These are phyloP conservation scores for Alternaria arbusti DNA, from an alignment of 2,329 filamentous ascomycete species.

Conservation along the genomic window DNA sequence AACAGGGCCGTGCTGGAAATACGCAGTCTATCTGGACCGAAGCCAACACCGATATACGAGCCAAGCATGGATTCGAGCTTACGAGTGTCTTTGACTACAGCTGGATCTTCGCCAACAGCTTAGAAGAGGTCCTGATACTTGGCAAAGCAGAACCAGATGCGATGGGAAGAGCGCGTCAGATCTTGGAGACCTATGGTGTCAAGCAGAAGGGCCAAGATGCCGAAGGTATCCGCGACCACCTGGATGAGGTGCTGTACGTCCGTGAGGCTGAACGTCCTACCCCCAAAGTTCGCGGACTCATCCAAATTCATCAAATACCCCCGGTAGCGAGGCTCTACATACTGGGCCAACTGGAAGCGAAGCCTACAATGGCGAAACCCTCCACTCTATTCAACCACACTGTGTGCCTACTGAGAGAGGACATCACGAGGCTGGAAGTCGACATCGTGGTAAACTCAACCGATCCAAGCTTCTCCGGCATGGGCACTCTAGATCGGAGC, in stretches of 20 bases:
- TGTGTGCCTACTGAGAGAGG: conserved; percentile 38
- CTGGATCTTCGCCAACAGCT: conserved; percentile 25
- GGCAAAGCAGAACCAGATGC: conserved; percentile 15
- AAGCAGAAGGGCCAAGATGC: conserved; percentile 22
- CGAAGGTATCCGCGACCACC: conserved; percentile 21
- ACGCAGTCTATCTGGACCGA: conserved; percentile 31
- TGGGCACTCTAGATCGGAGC: conserved; percentile 38
- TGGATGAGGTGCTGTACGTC: conserved; percentile 35
- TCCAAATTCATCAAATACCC: conserved; percentile 34
- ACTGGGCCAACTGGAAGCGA: conserved; percentile 29
- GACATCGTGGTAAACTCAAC: conserved; percentile 45
- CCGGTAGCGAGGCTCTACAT: conserved; percentile 38
- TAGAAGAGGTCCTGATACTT: conserved; percentile 26
- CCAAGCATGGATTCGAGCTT: conserved; percentile 23
- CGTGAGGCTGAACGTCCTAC: conserved; percentile 27
- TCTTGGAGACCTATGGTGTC: conserved; percentile 25
- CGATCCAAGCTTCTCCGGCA: conserved; percentile 29
- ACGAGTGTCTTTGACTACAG: conserved; percentile 27
- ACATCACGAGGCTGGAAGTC: conserved; percentile 43
- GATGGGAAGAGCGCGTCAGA: conserved; percentile 27
- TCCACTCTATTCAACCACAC: conserved; percentile 34
- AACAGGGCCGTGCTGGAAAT: conserved; percentile 5
- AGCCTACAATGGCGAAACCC: conserved; percentile 29
- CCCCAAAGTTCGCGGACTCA: conserved; percentile 13
- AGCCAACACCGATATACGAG: conserved; percentile 30